A percentile compares a stretch with the other conserved stretches of the same genome.
These are phyloP conservation scores for Fusarium humuli DNA, from an alignment of 2,329 filamentous ascomycete genomes.

Conservation along the genomic window DNA sequence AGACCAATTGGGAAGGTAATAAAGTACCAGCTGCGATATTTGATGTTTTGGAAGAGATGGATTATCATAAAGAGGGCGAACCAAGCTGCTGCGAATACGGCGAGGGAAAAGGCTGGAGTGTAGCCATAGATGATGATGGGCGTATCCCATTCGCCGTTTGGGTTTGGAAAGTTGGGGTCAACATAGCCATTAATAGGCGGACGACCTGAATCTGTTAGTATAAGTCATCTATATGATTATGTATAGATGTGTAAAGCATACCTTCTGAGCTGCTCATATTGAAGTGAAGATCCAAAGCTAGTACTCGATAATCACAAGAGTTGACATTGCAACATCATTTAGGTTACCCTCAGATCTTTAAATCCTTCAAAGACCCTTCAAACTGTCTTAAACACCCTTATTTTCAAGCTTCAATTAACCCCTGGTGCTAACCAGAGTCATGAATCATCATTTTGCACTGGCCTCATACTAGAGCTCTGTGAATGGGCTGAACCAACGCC, in stretches of 20 bases:
- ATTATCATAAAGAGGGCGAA: conserved; percentile 56
- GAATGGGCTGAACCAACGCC: neutral
- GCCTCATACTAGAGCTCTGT: neutral
- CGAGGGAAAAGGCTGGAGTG: conserved; percentile 59
- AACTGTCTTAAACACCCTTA: neutral
- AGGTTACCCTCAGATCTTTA: conserved; percentile 11
- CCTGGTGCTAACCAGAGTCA: conserved; percentile 24
- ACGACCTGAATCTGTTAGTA: conserved; percentile 14
- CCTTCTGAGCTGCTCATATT: conserved; percentile 36
- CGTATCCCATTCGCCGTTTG: conserved; percentile 58
- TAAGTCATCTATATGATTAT: neutral
- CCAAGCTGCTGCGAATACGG: conserved; percentile 56
- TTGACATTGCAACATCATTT: neutral
- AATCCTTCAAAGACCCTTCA: conserved; percentile 11
- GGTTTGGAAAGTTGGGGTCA: conserved; percentile 65
- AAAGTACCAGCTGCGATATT: conserved; percentile 60
- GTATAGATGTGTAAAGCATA: too few relatives aligned
- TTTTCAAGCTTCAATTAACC: conserved; percentile 29
- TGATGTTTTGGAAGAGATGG: conserved; percentile 53
- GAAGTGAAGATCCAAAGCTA: conserved; percentile 17
- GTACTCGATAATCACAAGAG: conserved; percentile 23
- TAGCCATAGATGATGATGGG: conserved; percentile 64
- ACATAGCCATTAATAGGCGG: conserved; percentile 54
- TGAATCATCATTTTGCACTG: conserved; percentile 39
- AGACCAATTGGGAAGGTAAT: conserved; percentile 58